Evolutionary conservation across 2,329 filamentous ascomycete genomes (phyloP).

Genomic region (Sclerotinia spermophila): DNA sequence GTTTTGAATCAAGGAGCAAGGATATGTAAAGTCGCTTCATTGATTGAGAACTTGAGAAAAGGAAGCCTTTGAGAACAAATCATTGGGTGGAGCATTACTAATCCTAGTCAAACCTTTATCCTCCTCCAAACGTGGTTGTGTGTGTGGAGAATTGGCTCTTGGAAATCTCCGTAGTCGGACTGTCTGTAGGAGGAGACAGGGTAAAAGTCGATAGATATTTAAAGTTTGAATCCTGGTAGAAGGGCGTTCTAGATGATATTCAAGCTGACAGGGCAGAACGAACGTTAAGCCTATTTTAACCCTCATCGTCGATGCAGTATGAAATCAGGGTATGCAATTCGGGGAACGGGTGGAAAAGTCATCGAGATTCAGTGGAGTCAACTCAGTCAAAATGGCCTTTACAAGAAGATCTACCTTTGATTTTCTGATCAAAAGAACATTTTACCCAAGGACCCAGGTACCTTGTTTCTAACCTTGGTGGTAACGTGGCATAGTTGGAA

Average conservation of each 20-base stretch:
- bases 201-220: neutral
- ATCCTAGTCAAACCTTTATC: neutral
- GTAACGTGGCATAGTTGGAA: slow-evolving; percentile 1
- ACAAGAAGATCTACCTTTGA: neutral
- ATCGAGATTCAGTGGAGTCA: slow-evolving; percentile 2
- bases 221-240: neutral
- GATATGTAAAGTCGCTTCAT: too few relatives aligned
- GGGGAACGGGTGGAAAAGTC: neutral
- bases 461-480: neutral
- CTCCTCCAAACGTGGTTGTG: neutral
- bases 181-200: too few relatives aligned
- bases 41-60: too few relatives aligned
- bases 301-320: neutral
- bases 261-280: neutral
- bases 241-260: neutral
- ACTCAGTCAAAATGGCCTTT: neutral
- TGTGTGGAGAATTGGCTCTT: neutral
- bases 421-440: neutral
- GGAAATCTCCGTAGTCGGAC: neutral
- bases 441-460: neutral
- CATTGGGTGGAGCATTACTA: neutral
- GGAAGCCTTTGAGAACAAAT: neutral
- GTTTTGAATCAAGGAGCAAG: neutral
- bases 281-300: neutral
- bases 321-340: neutral